These are phyloP conservation scores for Trichocomaceae sp. DNA, from an alignment of 2,329 filamentous ascomycete species.

Conservation along the genomic window DNA sequence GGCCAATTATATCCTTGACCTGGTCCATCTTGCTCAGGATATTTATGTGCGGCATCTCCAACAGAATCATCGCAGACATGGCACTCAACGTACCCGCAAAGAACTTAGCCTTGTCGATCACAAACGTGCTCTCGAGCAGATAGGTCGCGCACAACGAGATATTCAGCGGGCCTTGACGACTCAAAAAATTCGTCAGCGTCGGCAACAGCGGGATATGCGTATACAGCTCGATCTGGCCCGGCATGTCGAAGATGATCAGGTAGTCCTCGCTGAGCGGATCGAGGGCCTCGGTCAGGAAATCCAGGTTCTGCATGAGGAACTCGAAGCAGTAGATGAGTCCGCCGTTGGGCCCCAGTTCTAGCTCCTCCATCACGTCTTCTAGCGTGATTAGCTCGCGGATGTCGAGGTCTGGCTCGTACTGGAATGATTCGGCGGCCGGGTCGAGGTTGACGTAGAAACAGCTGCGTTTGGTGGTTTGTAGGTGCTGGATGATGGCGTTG, in stretches of 20 bases:
- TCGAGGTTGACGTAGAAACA: slow-evolving; percentile 98
- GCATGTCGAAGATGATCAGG: slow-evolving; percentile 97
- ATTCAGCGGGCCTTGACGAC: slow-evolving; percentile 70
- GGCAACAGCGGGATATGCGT: slow-evolving; percentile 93
- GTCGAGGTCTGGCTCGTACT: slow-evolving; percentile 85
- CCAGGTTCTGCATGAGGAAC: slow-evolving; percentile 87
- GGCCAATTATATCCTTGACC: slow-evolving; percentile 79
- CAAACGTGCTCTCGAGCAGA: slow-evolving; percentile 89
- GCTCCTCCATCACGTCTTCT: slow-evolving; percentile 94
- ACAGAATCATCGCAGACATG: slow-evolving; percentile 98
- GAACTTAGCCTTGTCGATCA: slow-evolving; percentile 93
- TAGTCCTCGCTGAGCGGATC: slow-evolving; percentile 88
- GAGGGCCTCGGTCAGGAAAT: slow-evolving; percentile 80
- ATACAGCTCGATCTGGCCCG: slow-evolving; percentile 96
- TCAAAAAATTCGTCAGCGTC: slow-evolving; percentile 72
- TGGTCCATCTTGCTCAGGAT: slow-evolving; percentile 97
- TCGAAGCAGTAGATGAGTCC: slow-evolving; percentile 96
- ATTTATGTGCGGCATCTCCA: slow-evolving; percentile 94
- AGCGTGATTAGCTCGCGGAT: slow-evolving; percentile 92
- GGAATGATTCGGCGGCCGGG: slow-evolving; percentile 87
- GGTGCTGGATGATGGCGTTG: slow-evolving; percentile 83
- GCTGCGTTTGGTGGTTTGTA: slow-evolving; percentile 83
- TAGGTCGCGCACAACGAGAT: slow-evolving; percentile 91
- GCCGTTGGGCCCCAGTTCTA: slow-evolving; percentile 83
- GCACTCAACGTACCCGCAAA: slow-evolving; percentile 92